phyloP scores from a whole-genome alignment of 1,284 basidiomycete genomes.

The Melampsora americana region DNA sequence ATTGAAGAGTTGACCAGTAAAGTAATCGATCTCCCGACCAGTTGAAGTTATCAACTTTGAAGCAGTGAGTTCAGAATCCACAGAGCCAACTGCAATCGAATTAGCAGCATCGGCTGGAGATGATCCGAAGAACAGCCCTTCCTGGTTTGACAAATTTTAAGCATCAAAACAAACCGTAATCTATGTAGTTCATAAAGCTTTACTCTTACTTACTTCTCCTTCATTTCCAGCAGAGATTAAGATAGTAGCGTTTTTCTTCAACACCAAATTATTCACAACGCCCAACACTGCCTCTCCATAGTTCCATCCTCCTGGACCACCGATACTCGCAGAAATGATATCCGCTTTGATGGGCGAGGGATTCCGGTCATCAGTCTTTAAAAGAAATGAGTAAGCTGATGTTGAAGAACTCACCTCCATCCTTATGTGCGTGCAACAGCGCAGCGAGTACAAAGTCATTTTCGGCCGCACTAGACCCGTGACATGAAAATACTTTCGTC shows the following conservation, averaged over 20 bases:
- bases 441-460: conserved; percentile 32
- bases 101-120: conserved; percentile 31
- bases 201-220: conserved; percentile 19
- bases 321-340: conserved; percentile 36
- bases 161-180: neutral
- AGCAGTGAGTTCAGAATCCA: conserved; percentile 5
- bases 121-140: conserved; percentile 30
- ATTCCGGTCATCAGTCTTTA: too few species aligned
- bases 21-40: conserved; percentile 24
- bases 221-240: conserved; percentile 43
- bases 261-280: conserved; percentile 23
- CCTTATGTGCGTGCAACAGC: conserved; percentile 24
- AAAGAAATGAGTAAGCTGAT: neutral
- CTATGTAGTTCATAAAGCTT: neutral
- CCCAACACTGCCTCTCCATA: conserved; percentile 21
- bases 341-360: conserved; percentile 11
- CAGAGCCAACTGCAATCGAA: conserved; percentile 41
- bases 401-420: conserved; percentile 18
- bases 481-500: conserved; percentile 23
- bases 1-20: conserved; percentile 27
- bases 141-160: neutral
- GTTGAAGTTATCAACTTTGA: conserved; percentile 19
- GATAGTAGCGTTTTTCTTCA: conserved; percentile 25
- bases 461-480: neutral
- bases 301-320: conserved; percentile 35